Evolutionary conservation across 495 filamentous ascomycete species (phyloP).

Genomic region (Penicillium herquei): DNA sequence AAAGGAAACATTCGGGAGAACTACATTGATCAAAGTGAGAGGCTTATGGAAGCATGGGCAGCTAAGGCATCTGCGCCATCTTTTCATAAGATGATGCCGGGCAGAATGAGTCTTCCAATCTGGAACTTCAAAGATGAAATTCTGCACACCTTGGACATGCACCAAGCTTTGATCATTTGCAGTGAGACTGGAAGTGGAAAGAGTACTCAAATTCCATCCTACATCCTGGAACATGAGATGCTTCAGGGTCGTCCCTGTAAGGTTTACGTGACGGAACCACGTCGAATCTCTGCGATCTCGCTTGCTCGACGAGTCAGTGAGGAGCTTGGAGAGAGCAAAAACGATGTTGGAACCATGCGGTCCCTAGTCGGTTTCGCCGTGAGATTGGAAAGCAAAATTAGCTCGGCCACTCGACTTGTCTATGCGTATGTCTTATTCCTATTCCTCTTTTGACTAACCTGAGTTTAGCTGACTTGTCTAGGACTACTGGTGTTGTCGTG

Average conservation of each 20-base stretch:
- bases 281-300: constrained; percentile 93
- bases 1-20: constrained; percentile 35
- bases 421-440: constrained; percentile 62
- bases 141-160: constrained; percentile 63
- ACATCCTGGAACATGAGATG: constrained; percentile 85
- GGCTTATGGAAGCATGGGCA: constrained; percentile 64
- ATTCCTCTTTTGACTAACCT: not conserved
- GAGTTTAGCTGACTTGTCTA: constrained; percentile 15
- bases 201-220: constrained; percentile 93
- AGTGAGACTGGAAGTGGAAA: constrained; percentile 97
- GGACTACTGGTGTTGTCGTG: constrained; percentile 83
- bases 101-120: constrained; percentile 77
- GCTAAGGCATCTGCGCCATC: constrained; percentile 61
- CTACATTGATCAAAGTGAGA: constrained; percentile 42
- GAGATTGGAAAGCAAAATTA: constrained; percentile 82
- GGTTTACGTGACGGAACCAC: constrained; percentile 93
- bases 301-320: constrained; percentile 88
- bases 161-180: constrained; percentile 87
- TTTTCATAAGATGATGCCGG: constrained; percentile 49
- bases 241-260: constrained; percentile 77
- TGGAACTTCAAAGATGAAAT: constrained; percentile 80
- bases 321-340: constrained; percentile 82
- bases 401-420: constrained; percentile 73
- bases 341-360: constrained; percentile 73
- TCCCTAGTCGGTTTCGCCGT: constrained; percentile 95